Percentiles rank a stretch among this genome's conserved stretches.
Conservation (phyloP, 106 monocot species). For the Dendrobium officinale region DNA sequence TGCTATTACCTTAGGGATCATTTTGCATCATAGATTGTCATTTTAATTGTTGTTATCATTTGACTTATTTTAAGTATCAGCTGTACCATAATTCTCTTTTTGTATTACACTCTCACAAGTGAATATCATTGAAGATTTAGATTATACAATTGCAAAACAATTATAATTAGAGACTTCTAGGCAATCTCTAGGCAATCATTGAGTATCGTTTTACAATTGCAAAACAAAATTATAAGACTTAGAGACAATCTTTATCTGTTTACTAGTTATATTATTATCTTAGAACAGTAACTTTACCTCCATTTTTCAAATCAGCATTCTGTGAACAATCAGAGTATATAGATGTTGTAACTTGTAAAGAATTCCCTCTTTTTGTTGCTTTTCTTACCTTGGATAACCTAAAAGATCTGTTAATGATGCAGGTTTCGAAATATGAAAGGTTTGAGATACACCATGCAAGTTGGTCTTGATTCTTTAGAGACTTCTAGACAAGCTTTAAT, state of each 20-base stretch:
- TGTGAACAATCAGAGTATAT: background rate
- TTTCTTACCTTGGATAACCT: background rate
- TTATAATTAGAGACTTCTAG: background rate
- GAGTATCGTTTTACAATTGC: background rate
- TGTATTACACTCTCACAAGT: background rate
- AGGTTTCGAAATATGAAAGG: slow-evolving; percentile 54
- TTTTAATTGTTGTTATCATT: background rate
- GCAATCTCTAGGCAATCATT: background rate
- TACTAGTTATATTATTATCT: background rate
- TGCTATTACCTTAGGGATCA: background rate
- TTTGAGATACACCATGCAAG: slow-evolving; percentile 66
- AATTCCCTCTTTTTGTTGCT: background rate
- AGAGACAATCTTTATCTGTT: background rate
- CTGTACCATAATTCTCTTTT: background rate
- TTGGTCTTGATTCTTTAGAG: slow-evolving; percentile 71
- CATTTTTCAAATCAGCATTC: background rate
- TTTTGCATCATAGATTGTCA: background rate
- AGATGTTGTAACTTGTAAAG: background rate
- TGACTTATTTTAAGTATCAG: background rate
- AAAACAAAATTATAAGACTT: background rate
- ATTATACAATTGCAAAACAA: background rate
- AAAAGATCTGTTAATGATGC: background rate
- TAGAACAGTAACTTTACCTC: background rate
- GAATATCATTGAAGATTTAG: background rate
- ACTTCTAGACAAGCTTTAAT: slow-evolving; percentile 61